phyloP scores from a whole-genome alignment of 1,139 yeast species.

The Scheffersomyces stambukii region DNA sequence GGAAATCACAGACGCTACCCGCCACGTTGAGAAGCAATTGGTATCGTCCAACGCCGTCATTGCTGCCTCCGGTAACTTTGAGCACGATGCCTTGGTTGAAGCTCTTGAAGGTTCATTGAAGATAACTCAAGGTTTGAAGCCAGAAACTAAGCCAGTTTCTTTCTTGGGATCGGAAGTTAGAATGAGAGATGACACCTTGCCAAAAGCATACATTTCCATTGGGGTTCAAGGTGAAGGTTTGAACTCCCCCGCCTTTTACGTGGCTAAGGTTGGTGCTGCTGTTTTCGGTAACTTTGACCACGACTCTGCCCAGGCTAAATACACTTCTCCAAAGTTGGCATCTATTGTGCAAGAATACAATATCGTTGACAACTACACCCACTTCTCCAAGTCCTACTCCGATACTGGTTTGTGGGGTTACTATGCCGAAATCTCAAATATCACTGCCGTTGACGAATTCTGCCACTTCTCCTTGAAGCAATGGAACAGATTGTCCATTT shows the following conservation, averaged over 20 bases:
- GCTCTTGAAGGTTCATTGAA: slow-evolving; percentile 50
- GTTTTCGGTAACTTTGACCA: slow-evolving; percentile 61
- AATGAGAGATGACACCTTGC: slow-evolving; percentile 82
- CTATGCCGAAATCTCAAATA: slow-evolving; percentile 59
- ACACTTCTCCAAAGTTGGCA: slow-evolving; percentile 84
- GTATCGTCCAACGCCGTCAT: slow-evolving; percentile 62
- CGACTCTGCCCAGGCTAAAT: slow-evolving; percentile 50
- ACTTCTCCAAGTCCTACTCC: slow-evolving; percentile 67
- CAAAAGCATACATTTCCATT: slow-evolving; percentile 72
- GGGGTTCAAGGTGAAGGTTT: slow-evolving; percentile 71
- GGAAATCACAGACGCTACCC: slow-evolving; percentile 52
- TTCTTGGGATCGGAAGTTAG: slow-evolving; percentile 84
- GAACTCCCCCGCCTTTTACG: slow-evolving; percentile 59
- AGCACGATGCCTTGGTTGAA: slow-evolving; percentile 65
- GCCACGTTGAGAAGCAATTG: slow-evolving; percentile 54
- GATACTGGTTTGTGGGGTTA: slow-evolving; percentile 85
- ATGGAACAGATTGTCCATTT: slow-evolving; percentile 80
- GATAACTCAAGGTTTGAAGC: slow-evolving; percentile 52
- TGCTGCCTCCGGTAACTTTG: slow-evolving; percentile 69
- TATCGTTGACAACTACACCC: slow-evolving; percentile 65
- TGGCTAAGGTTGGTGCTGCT: slow-evolving; percentile 70
- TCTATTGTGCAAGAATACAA: slow-evolving; percentile 69
- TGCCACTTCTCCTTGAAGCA: slow-evolving; percentile 75
- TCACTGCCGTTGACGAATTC: slow-evolving; percentile 63
- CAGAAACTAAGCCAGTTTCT: slow-evolving; percentile 48